Evolutionary conservation across 495 filamentous ascomycete species (phyloP).

Genomic region (Lindgomyces ingoldianus): DNA sequence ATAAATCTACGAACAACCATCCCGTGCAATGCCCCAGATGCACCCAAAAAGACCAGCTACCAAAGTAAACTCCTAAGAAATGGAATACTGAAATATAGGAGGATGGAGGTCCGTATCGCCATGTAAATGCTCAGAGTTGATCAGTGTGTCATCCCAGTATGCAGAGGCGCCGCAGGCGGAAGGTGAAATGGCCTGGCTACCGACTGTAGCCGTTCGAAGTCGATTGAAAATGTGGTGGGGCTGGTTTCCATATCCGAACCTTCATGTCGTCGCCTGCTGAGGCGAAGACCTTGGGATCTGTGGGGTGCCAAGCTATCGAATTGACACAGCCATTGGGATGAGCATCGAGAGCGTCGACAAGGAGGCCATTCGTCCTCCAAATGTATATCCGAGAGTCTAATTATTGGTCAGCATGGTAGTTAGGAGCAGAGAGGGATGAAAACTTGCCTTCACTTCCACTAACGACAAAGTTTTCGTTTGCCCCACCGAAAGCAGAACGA

Average conservation of each 20-base stretch:
- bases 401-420: conserved; percentile 9
- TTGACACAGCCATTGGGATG: conserved; percentile 80
- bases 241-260: conserved; percentile 64
- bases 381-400: conserved; percentile 75
- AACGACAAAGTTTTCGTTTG: conserved; percentile 84
- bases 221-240: background rate
- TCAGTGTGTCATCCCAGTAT: background rate
- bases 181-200: background rate
- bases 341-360: conserved; percentile 74
- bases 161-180: background rate
- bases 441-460: conserved; percentile 84
- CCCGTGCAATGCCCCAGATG: background rate
- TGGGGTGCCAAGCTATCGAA: conserved; percentile 88
- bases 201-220: conserved; percentile 15
- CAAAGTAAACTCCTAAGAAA: background rate
- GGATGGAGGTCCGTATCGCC: background rate
- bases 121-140: background rate
- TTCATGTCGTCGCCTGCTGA: conserved; percentile 85
- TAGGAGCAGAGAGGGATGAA: background rate
- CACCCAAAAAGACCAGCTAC: background rate
- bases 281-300: conserved; percentile 80
- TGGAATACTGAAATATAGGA: background rate
- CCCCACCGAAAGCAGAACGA: conserved; percentile 80
- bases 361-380: conserved; percentile 77
- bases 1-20: background rate